A percentile compares a stretch with the other conserved stretches of the same genome.
phyloP scores from a whole-genome alignment of 2,329 filamentous ascomycete species.

The Phialophora macrospora region DNA sequence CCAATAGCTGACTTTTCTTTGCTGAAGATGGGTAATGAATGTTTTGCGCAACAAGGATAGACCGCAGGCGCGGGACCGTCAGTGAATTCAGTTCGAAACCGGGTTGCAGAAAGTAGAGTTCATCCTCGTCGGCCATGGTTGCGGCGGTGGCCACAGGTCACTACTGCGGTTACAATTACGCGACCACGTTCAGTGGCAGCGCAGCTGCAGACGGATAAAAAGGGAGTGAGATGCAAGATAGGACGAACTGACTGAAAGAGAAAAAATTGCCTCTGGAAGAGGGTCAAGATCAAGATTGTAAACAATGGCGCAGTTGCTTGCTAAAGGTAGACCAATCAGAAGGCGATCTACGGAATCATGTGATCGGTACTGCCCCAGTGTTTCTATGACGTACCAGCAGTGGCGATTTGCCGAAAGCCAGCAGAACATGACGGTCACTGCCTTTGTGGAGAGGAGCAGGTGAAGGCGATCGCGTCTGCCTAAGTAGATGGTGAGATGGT shows the following conservation, averaged over 20 bases:
- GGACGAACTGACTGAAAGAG: neutral
- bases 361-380: neutral
- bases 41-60: constrained; percentile 87
- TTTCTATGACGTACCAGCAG: neutral
- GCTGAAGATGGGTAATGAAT: constrained; percentile 83
- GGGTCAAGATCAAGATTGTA: constrained; percentile 12
- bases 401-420: neutral
- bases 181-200: neutral
- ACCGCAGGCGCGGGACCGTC: constrained; percentile 85
- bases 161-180: neutral
- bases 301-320: constrained; percentile 17
- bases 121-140: constrained; percentile 56
- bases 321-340: neutral
- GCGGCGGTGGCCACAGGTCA: constrained; percentile 15
- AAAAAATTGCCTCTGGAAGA: neutral
- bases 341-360: neutral
- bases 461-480: neutral
- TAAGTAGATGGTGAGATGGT: neutral
- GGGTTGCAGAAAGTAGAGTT: constrained; percentile 81
- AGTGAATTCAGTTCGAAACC: constrained; percentile 83
- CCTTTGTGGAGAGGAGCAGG: neutral
- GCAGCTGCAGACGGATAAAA: neutral
- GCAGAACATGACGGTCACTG: neutral
- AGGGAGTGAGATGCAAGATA: neutral
- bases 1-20: constrained; percentile 87